phyloP scores from a whole-genome alignment of 1,284 basidiomycete genomes.

The Ustilago shanxiensis region DNA sequence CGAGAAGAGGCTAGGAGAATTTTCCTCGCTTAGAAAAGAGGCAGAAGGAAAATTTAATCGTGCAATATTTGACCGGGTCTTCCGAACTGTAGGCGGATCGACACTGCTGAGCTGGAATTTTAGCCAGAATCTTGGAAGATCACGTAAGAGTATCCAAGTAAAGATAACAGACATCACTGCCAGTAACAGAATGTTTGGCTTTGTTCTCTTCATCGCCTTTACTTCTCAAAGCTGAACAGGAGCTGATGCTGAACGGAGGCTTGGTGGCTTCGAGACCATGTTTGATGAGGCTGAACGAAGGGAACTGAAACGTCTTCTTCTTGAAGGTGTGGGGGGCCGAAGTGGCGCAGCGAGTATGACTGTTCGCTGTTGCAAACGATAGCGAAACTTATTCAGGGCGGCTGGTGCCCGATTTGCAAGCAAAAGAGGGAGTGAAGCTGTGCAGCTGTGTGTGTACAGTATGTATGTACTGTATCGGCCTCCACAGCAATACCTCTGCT shows the following conservation, averaged over 20 bases:
- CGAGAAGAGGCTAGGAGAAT: conserved; percentile 19
- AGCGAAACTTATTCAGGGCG: not conserved
- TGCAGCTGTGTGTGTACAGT: no score
- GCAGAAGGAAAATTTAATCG: not conserved
- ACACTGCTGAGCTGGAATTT: conserved; percentile 8
- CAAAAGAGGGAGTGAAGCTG: no score
- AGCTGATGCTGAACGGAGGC: no score
- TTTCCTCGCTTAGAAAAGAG: conserved; percentile 28
- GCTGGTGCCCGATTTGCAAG: not conserved
- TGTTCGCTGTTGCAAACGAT: not conserved
- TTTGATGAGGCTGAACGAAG: not conserved
- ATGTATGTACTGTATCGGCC: conserved; percentile 14
- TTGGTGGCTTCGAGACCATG: not conserved
- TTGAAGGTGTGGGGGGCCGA: not conserved
- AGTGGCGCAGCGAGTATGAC: not conserved
- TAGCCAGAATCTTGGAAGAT: conserved; percentile 11
- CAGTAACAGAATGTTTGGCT: no score
- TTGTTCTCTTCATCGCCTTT: no score
- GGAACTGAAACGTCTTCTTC: not conserved
- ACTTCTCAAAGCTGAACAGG: no score
- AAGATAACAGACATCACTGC: not conserved
- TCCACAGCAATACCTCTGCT: not conserved
- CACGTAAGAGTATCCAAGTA: conserved; percentile 23
- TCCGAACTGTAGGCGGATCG: conserved; percentile 34
- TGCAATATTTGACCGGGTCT: conserved; percentile 15